Evolutionary conservation across 1,139 yeast genomes (phyloP).

Genomic region (Taiozyma sp.): DNA sequence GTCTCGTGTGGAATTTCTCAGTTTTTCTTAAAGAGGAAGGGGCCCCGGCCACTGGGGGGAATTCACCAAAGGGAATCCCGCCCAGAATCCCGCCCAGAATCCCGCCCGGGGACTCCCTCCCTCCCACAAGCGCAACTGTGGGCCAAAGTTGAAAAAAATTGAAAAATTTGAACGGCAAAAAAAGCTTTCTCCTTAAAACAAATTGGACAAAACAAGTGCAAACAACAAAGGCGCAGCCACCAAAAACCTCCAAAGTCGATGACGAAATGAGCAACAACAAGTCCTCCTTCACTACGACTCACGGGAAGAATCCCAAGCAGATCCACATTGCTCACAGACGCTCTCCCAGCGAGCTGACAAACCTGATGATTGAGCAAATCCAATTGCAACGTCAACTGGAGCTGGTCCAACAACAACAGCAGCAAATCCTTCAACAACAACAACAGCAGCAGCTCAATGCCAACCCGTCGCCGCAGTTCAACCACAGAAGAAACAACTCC

Average conservation of each 20-base stretch:
- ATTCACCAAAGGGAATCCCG: too few species aligned
- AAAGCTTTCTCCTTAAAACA: background rate
- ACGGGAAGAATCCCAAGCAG: conserved; percentile 40
- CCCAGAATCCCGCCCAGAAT: too few species aligned
- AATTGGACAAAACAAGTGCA: background rate
- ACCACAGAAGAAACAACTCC: conserved; percentile 24
- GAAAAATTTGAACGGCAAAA: background rate
- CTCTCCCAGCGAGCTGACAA: conserved; percentile 92
- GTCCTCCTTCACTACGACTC: conserved; percentile 27
- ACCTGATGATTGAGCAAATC: conserved; percentile 88
- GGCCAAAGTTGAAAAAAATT: background rate
- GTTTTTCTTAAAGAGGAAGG: background rate
- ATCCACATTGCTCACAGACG: conserved; percentile 92
- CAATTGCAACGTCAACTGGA: conserved; percentile 91
- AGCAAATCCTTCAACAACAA: conserved; percentile 69
- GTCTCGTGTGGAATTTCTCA: background rate
- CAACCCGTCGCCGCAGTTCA: conserved; percentile 5
- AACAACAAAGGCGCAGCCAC: too few species aligned
- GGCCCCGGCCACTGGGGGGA: too few species aligned
- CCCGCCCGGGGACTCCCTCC: background rate
- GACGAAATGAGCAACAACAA: conserved; percentile 2
- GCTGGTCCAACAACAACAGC: conserved; percentile 86
- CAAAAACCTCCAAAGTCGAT: background rate
- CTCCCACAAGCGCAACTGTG: too few species aligned
- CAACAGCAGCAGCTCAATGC: conserved; percentile 3